Percentiles rank a stretch among this genome's conserved stretches.
phyloP scores from a whole-genome alignment of 2,329 filamentous ascomycete genomes.

The Podosphaera xanthii region DNA sequence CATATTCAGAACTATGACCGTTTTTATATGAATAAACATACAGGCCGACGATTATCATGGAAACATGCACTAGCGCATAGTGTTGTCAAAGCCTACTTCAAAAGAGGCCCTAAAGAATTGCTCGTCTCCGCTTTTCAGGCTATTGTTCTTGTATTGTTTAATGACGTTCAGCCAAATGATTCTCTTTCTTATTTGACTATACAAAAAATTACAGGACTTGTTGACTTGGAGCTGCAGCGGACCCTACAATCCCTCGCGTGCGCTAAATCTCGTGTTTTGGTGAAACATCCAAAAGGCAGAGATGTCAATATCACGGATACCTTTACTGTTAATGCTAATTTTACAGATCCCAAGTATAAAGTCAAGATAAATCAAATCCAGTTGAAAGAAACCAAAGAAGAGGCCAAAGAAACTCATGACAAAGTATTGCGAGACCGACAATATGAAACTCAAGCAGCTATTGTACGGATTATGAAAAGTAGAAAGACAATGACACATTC shows the following conservation, averaged over 20 bases:
- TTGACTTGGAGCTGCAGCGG: slow-evolving; percentile 57
- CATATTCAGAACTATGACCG: slow-evolving; percentile 61
- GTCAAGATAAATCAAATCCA: slow-evolving; percentile 99
- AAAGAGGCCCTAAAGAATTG: slow-evolving; percentile 63
- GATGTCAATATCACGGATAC: slow-evolving; percentile 61
- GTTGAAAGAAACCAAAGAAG: slow-evolving; percentile 81
- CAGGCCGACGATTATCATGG: slow-evolving; percentile 68
- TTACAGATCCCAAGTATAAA: slow-evolving; percentile 61
- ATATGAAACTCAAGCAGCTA: slow-evolving; percentile 90
- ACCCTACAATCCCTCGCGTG: slow-evolving; percentile 91
- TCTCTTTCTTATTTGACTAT: slow-evolving; percentile 52
- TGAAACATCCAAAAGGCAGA: slow-evolving; percentile 63
- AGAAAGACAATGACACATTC: slow-evolving; percentile 67
- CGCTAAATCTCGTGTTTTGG: slow-evolving; percentile 63
- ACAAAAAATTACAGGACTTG: slow-evolving; percentile 47
- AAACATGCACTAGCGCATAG: slow-evolving; percentile 87
- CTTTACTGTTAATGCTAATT: slow-evolving; percentile 59
- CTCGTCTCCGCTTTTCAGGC: slow-evolving; percentile 84
- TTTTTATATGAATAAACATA: slow-evolving; percentile 79
- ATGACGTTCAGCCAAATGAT: slow-evolving; percentile 34
- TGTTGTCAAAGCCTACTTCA: slow-evolving; percentile 59
- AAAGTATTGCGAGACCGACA: slow-evolving; percentile 72
- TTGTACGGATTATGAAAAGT: slow-evolving; percentile 93
- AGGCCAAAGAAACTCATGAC: slow-evolving; percentile 86
- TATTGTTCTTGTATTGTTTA: slow-evolving; percentile 76